These are phyloP conservation scores for Penicillium concentricum DNA, from an alignment of 2,329 filamentous ascomycete species.

Conservation along the genomic window DNA sequence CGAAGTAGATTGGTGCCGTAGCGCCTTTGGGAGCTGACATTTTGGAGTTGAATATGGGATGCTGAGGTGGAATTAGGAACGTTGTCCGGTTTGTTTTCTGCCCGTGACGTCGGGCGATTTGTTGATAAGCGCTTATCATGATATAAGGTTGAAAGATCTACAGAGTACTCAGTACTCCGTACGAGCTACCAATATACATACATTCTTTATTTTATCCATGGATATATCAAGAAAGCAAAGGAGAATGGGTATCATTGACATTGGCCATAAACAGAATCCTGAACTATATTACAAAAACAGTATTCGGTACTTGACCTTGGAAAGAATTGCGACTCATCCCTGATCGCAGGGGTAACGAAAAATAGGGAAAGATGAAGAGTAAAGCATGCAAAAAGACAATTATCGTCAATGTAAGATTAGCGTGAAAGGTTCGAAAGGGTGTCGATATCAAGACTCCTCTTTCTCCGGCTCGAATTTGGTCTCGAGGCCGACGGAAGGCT, in stretches of 20 bases:
- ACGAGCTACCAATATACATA: neutral
- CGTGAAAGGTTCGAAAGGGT: neutral
- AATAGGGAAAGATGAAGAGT: neutral
- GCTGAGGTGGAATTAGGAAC: too few relatives aligned
- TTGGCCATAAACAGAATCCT: slow-evolving; percentile 24
- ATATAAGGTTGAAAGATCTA: neutral
- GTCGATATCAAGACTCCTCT: slow-evolving; percentile 7
- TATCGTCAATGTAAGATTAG: slow-evolving; percentile 9
- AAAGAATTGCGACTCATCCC: neutral
- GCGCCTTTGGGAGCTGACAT: slow-evolving; percentile 35
- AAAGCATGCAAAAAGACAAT: neutral
- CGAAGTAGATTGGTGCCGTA: slow-evolving; percentile 60
- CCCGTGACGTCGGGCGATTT: neutral
- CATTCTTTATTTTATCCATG: neutral
- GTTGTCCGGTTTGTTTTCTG: neutral
- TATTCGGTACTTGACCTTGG: neutral
- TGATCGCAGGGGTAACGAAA: neutral
- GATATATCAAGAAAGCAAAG: neutral
- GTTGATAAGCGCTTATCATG: slow-evolving; percentile 8
- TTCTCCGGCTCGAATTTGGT: slow-evolving; percentile 13
- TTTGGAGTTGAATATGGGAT: slow-evolving; percentile 2
- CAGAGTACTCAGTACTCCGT: too few relatives aligned
- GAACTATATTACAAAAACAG: slow-evolving; percentile 24
- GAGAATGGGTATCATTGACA: slow-evolving; percentile 28
- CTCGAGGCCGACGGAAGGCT: neutral